phyloP scores from a whole-genome alignment of 139 green algal genomes.

The Trebouxia sp. region DNA sequence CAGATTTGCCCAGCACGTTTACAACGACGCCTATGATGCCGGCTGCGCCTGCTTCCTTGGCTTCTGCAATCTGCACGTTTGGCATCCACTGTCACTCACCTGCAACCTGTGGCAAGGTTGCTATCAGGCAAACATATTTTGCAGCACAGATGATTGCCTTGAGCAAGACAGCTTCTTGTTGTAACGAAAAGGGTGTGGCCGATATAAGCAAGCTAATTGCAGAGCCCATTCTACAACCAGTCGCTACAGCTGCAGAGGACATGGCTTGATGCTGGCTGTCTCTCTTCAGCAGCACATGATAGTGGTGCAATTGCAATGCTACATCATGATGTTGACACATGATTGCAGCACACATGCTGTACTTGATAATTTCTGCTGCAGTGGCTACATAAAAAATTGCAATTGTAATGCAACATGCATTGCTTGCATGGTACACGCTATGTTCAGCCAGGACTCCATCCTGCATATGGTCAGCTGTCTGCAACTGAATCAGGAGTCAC shows the following conservation, averaged over 20 bases:
- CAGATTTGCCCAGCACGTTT: constrained; percentile 51
- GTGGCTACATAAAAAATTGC: not conserved
- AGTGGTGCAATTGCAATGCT: not conserved
- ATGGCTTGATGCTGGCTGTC: too few relatives aligned
- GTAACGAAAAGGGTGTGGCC: not conserved
- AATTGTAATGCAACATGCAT: not conserved
- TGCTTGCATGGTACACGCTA: not conserved
- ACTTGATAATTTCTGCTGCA: not conserved
- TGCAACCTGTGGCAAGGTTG: too few relatives aligned
- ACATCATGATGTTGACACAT: too few relatives aligned
- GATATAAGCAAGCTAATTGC: not conserved
- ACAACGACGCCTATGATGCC: constrained; percentile 64
- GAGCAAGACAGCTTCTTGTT: not conserved
- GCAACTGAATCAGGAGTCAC: not conserved
- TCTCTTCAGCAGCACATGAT: not conserved
- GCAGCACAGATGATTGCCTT: not conserved
- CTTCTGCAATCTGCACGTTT: too few relatives aligned
- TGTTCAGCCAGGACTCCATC: not conserved
- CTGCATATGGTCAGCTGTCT: not conserved
- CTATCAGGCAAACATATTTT: not conserved
- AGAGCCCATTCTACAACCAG: not conserved
- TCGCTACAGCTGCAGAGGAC: not conserved
- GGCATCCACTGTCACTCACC: too few relatives aligned
- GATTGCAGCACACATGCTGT: not conserved
- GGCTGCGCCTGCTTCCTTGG: constrained; percentile 77